Evolutionary conservation across 768 basidiomycete genomes (phyloP), one percentile per base, ranked within the genome.

Genomic region (Leccinum longicurvipes): DNA sequence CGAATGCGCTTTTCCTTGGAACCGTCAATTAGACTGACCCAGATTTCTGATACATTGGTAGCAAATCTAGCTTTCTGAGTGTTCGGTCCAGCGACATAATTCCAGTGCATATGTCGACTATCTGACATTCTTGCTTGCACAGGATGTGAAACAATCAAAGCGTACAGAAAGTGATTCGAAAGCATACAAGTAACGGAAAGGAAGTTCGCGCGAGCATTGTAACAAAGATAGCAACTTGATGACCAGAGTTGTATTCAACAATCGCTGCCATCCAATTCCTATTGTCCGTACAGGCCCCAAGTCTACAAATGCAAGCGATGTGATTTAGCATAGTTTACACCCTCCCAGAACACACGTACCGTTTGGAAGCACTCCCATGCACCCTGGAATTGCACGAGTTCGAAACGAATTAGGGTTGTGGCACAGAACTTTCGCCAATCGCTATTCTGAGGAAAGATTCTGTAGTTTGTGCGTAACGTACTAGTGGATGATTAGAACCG

Each of bases 401-500:
- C 41, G 47, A 73, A 69, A n/a, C 24, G n/a, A 11, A 54, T 50
- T 1, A 73, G 73, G 0, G 73, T 74, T 2, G 73, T 71, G 1
- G 71, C 69, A 49, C 72, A 73, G 53, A 74, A 72, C 15, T 68
- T 63, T 14, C 47, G 56, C 72, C 71, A 74, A n/a, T 72, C 60
- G 19, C 58, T 53, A 6, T 61, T 55, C 8, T 48, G 6, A 0
- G 64, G 71, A 12, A n/a, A 74, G 51, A 34, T 70, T 63, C 48
- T 58, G 56, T 6, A 74, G 50, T 21, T 61, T 63, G 6, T 69
- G 63, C 14, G 67, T 63, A 32, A 68, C 55, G 28, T 58, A 56
- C 73, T 74, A 32, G n/a, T 21, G 15, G 14, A 17, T 45, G 52
- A 29, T 2, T 29, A 57, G 54, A 28, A 1, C 25, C 6, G 11